Evolutionary conservation across 1,284 basidiomycete species (phyloP), one percentile per base, ranked within the genome.

Genomic region (Abortiporus biennis): DNA sequence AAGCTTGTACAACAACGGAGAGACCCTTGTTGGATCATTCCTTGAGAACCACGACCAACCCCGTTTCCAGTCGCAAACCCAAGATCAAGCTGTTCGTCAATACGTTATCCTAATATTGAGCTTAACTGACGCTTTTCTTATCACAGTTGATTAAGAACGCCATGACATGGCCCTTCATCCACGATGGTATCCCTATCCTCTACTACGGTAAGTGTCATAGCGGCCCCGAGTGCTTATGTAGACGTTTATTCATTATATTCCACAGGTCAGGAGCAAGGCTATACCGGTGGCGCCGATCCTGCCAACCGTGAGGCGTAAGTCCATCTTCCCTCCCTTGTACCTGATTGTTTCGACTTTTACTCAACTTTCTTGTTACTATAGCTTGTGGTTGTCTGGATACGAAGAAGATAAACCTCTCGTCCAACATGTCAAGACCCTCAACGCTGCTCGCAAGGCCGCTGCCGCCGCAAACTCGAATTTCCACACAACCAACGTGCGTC

Each of bases 21-120:
- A 53, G 36, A 54, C 55, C 42, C 46, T 46, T 43, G 45, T 45
- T 21, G 87, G 85, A 2, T 89, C 88, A 53, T 92, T 92, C 63
- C 62, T 92, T 24, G 88, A 91, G 62, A 91, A 91, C 62, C 87
- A 91, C 52, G 87, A 91, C 57, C 50, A 86, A 16, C 78, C 86
- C 2, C 74, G 88, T 36, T 90, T 84, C 78, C 69, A 75, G 80
- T 61, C 53, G 68, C 24, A 77, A 70, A 56, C 74, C 68, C 19
- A 76, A 74, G 59, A 80, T 66, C 57, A 66, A 74, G 51, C 77
- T 70, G 74, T 83, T 53, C 51, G 78, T 64, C 19, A 23, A 22
- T 16, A 13, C n/a, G 17, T 38, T 27, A 3, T 17, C 25, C 43
- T 29, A 21, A 21, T 20, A 33, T 16, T 40, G 16, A 9, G 36